Evolutionary conservation across 352 stramenopile genomes (phyloP), one percentile per base, ranked within the genome.

Genomic region (Globisporangium recalcitrans): DNA sequence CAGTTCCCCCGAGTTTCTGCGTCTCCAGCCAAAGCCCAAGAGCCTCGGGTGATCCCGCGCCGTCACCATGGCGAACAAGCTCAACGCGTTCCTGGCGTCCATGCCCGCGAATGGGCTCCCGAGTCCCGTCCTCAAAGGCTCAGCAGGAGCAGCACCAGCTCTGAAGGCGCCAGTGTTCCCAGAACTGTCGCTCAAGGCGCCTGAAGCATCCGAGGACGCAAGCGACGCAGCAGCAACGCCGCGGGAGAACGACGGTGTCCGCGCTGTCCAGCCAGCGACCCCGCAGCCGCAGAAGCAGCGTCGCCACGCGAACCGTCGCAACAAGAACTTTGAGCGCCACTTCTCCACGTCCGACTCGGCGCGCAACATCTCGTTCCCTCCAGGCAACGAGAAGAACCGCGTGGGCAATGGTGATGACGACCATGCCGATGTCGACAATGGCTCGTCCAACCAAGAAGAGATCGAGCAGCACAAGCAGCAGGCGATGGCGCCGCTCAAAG

Each of bases 41-140:
- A 11, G 42, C n/a, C 16, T 11, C n/a, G 16, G n/a, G 19, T 49
- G 42, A 49, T 22, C 19, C 7, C 42, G 7, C 51, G 34, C 52
- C 36, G 14, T 44, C 53, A n/a, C 49, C 55, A 82, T 84, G 73
- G 71, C 72, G 47, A 85, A 64, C 74, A 91, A 90, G 63, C 77
- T 91, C 40, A 88, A 88, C 67, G 82, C 82, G 40, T 91, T 91
- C 71, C 69, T 91, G 65, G 82, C 82, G 51, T 60, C 80, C 11
- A 74, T 91, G 60, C 82, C 82, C 9, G 73, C 78, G 46, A 91
- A 91, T 60, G 73, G 70, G 8, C 66, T 73, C 51, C 68, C 71
- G 6, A 77, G 70, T 21, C 80, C 68, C 19, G 68, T 74, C 6
- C 10, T 49, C 32, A 56, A 64, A 14, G 22, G 26, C 19, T 32